These are phyloP conservation scores for Colletotrichum musicola DNA, from an alignment of 2,329 filamentous ascomycete genomes.

Conservation along the genomic window DNA sequence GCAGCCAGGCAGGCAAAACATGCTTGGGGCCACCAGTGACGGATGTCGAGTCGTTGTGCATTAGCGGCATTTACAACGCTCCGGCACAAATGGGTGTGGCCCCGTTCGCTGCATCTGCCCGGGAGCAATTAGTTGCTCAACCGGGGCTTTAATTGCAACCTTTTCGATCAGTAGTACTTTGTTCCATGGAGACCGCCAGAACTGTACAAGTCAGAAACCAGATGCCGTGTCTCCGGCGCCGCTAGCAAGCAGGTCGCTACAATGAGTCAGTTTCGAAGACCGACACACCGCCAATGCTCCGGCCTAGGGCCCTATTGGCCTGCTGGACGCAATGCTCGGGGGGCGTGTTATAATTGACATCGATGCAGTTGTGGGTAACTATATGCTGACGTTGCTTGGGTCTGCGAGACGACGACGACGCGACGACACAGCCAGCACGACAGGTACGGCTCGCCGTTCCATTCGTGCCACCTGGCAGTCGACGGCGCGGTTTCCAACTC, in stretches of 20 bases:
- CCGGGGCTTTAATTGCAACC: constrained; percentile 1
- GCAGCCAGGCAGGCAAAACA: constrained; percentile 6
- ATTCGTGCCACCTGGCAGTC: constrained; percentile 30
- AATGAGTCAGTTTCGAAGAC: constrained; percentile 35
- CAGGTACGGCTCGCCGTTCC: constrained; percentile 3
- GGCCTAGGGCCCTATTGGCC: constrained; percentile 29
- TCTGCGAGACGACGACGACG: constrained; percentile 11
- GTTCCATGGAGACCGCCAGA: background rate
- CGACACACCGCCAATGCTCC: constrained; percentile 27
- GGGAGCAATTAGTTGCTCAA: background rate
- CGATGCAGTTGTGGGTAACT: constrained; percentile 24
- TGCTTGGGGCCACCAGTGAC: constrained; percentile 13
- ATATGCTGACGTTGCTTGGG: constrained; percentile 29
- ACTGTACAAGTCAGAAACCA: constrained; percentile 4
- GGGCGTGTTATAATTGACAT: background rate
- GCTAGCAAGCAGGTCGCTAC: constrained; percentile 24
- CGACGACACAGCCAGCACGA: background rate
- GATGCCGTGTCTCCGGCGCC: constrained; percentile 27
- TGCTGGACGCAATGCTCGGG: background rate
- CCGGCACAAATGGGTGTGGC: constrained; percentile 1
- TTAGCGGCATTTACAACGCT: constrained; percentile 24
- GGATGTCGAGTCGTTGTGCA: constrained; percentile 29
- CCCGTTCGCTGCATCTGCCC: constrained; percentile 4
- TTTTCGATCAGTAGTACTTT: background rate
- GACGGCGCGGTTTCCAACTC: background rate